These are phyloP conservation scores for Apophysomyces sp. DNA, from an alignment of 371 early-diverging fungal genomes.

Conservation along the genomic window DNA sequence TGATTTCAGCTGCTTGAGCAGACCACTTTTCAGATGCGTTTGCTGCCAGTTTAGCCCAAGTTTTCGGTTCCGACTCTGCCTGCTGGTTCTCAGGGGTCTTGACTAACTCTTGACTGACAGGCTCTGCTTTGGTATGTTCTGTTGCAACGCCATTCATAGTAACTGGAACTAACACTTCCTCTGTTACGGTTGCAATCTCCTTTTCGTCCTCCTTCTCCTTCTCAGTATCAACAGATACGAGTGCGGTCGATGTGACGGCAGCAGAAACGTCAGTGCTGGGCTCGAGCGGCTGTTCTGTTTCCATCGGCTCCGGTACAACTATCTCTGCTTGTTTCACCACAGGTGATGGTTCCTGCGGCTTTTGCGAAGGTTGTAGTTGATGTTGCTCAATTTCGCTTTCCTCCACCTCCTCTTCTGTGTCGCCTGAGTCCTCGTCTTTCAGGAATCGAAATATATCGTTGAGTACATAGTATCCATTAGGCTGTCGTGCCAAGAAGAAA, in stretches of 20 bases:
- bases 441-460: slow-evolving; percentile 96
- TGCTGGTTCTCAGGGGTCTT: not conserved
- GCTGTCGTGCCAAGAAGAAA: slow-evolving; percentile 90
- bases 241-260: not conserved
- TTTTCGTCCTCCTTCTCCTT: slow-evolving; percentile 1
- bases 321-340: not conserved
- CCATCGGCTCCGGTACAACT: not conserved
- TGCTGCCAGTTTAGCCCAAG: slow-evolving; percentile 54
- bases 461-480: slow-evolving; percentile 88
- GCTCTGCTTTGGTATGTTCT: not conserved
- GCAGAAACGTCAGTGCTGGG: not conserved
- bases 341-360: slow-evolving; percentile 4
- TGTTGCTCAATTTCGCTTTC: not conserved
- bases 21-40: slow-evolving; percentile 6
- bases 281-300: not conserved
- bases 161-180: slow-evolving; percentile 2
- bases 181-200: not conserved
- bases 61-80: slow-evolving; percentile 27
- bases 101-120: not conserved
- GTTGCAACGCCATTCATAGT: not conserved
- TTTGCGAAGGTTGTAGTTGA: slow-evolving; percentile 3
- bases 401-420: slow-evolving; percentile 23
- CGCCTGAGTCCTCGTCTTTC: slow-evolving; percentile 63
- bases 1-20: slow-evolving; percentile 27
- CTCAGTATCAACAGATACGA: not conserved